A percentile compares a stretch with the other conserved stretches of the same genome.
Conservation (phyloP, 768 basidiomycete genomes). For the Clitopilus hobsonii region DNA sequence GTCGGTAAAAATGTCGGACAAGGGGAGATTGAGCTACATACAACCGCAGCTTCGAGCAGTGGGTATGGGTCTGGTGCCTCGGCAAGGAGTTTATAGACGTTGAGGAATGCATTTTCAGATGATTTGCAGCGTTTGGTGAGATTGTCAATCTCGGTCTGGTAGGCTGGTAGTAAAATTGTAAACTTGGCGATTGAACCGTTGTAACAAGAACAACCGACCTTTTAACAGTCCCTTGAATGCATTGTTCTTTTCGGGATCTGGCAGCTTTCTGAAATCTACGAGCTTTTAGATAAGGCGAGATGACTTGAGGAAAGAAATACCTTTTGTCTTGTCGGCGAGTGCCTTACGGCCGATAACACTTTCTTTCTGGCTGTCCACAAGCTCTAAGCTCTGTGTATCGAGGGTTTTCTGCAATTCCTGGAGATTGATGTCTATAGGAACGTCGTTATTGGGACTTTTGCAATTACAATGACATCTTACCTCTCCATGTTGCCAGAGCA, state of each 20-base stretch:
- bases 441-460: not conserved
- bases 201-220: slow-evolving; percentile 34
- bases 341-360: slow-evolving; percentile 90
- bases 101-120: slow-evolving; percentile 95
- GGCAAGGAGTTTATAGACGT: slow-evolving; percentile 92
- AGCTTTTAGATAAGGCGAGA: not conserved
- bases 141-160: slow-evolving; percentile 94
- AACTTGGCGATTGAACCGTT: not conserved
- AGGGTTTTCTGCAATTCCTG: slow-evolving; percentile 89
- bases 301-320: slow-evolving; percentile 34
- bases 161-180: slow-evolving; percentile 52
- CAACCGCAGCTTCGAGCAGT: slow-evolving; percentile 89
- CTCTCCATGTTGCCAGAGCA: slow-evolving; percentile 89
- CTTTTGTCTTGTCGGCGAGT: slow-evolving; percentile 93
- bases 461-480: slow-evolving; percentile 28
- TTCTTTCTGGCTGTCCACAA: slow-evolving; percentile 99
- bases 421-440: slow-evolving; percentile 71
- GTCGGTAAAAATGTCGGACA: not conserved
- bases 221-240: slow-evolving; percentile 91
- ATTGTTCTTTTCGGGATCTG: slow-evolving; percentile 82
- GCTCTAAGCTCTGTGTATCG: slow-evolving; percentile 88
- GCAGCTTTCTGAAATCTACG: slow-evolving; percentile 92
- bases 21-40: slow-evolving; percentile 20
- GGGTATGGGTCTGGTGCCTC: slow-evolving; percentile 99
- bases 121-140: slow-evolving; percentile 89